Conservation (phyloP, 2,329 filamentous ascomycete species). For the Berkeleyomyces basicola region DNA sequence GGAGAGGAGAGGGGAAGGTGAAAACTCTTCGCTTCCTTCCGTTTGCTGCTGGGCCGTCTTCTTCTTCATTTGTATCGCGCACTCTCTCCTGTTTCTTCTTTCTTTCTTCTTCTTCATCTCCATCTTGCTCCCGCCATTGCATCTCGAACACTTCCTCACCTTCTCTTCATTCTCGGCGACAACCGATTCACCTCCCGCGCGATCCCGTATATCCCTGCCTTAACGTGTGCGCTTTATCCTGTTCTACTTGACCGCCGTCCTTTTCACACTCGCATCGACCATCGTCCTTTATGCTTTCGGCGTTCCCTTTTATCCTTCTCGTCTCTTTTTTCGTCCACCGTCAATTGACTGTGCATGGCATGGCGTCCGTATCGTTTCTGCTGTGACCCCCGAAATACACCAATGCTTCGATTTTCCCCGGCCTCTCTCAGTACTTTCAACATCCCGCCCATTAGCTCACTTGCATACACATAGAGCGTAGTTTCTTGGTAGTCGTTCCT, state of each 20-base stretch:
- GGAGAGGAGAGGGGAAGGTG: background rate
- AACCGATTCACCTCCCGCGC: background rate
- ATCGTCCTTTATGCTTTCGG: background rate
- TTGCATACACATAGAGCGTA: background rate
- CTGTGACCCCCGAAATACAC: background rate
- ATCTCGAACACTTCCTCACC: background rate
- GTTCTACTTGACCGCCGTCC: background rate
- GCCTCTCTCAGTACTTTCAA: background rate
- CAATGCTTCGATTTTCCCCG: background rate
- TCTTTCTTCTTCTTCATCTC: background rate
- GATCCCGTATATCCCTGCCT: background rate
- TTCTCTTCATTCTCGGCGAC: background rate
- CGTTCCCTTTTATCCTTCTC: background rate
- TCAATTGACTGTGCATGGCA: background rate
- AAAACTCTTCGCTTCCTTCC: constrained; percentile 1
- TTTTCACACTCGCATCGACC: background rate
- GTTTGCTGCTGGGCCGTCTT: background rate
- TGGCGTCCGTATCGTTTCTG: background rate
- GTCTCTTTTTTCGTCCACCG: background rate
- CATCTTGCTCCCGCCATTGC: background rate
- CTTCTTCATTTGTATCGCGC: background rate
- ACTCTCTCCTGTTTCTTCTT: background rate
- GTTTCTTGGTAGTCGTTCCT: background rate
- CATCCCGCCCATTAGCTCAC: background rate
- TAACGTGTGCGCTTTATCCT: background rate